Evolutionary conservation across 2,329 filamentous ascomycete genomes (phyloP), one percentile per base, ranked within the genome.

Genomic region (Sarocladium oryzae): DNA sequence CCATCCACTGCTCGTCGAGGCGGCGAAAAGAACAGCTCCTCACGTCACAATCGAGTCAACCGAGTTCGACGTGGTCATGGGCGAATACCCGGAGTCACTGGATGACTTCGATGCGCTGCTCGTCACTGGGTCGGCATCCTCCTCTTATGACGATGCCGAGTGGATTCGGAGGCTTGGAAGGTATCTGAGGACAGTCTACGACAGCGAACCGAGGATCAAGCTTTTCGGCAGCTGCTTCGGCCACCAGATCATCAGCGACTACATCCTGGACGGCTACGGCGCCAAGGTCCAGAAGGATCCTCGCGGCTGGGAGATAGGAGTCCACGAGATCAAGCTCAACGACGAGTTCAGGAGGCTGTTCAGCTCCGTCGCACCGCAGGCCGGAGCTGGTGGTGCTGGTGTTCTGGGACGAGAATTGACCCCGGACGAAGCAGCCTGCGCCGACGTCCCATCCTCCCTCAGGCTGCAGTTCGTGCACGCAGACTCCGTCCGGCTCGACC

Each of bases 141-240:
- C 63, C 2, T 60, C 61, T n/a, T 72, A 66, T 54, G 57, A 61
- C 11, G 53, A 60, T 21, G 36, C 53, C 4, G 41, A 54, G 2
- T 63, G 61, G 60, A 58, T 59, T 13, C 51, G 52, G 11, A 53
- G 23, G 15, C 54, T 63, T 2, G 51, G 56, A 13, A 23, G 18
- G 2, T 63, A 56, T 40, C 4, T 69, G 5, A 33, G 33, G 36
- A 53, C 60, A 5, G 49, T 65, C 0, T 73, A 70, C 50, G 49
- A 49, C 1, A 51, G 56, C 1, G 52, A 57, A 51, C 52, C 60
- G 0, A 52, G 51, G 1, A 54, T 73, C 40, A 69, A 65, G 51
- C 63, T 73, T 4, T 72, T 72, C 50, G 70, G 70, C 1, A 69
- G 66, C 23, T 74, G 70, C 51, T 73, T 73, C 43, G 69, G 70